Evolutionary conservation across 2,329 filamentous ascomycete species (phyloP).

Genomic region (Metarhizium humberi): DNA sequence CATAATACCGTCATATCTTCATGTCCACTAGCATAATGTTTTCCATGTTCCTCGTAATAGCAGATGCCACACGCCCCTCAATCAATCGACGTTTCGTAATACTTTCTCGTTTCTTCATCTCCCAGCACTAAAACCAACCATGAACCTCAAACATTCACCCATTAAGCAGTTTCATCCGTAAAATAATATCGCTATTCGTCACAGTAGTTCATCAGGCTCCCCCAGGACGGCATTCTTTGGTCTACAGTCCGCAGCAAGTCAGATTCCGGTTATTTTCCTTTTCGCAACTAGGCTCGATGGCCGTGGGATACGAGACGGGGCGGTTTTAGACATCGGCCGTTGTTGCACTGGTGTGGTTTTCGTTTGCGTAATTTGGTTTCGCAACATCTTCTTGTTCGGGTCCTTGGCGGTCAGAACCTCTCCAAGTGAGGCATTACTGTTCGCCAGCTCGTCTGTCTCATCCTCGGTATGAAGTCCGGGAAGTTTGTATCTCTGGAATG

Average conservation of each 20-base stretch:
- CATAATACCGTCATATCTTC: not conserved
- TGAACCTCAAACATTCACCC: not conserved
- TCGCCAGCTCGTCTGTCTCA: constrained; percentile 23
- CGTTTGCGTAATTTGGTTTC: not conserved
- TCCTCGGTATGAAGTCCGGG: constrained; percentile 11
- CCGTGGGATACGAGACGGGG: not conserved
- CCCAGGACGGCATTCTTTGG: not conserved
- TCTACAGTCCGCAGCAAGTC: not conserved
- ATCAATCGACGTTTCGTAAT: not conserved
- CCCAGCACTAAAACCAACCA: not conserved
- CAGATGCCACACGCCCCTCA: not conserved
- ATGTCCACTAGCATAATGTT: not conserved
- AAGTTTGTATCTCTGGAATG: constrained; percentile 22
- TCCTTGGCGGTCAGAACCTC: constrained; percentile 15
- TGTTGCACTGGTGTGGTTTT: not conserved
- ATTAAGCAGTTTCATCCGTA: not conserved
- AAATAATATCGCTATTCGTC: not conserved
- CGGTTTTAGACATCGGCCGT: not conserved
- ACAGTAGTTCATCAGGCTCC: constrained; percentile 6
- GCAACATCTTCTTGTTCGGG: constrained; percentile 14
- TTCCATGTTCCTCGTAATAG: not conserved
- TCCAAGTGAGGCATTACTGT: not conserved
- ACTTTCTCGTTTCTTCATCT: not conserved
- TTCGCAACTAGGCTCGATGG: not conserved
- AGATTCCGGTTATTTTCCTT: not conserved